Evolutionary conservation across 768 basidiomycete species (phyloP), one percentile per base, ranked within the genome.

Genomic region (Rhizopogon sp.): DNA sequence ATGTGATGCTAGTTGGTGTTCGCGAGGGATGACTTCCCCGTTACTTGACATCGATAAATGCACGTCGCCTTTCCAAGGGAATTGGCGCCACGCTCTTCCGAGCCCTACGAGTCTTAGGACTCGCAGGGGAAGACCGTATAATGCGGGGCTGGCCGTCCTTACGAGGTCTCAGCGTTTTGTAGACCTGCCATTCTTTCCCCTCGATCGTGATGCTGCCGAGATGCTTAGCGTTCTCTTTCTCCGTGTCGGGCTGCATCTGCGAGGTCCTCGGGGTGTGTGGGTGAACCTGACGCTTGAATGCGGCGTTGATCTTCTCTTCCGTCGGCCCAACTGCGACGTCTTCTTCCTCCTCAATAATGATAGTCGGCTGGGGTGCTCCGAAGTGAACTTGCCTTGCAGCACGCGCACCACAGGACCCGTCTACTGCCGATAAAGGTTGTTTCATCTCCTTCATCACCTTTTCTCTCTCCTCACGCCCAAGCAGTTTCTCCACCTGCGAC

Each of bases 401-500:
- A 39, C 29, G 22, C 39, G 8, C 20, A 22, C 20, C 17, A 60
- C 60, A 9, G 22, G 55, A 3, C 56, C 53, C 53, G 58, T 62
- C 57, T 58, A 16, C 47, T 54, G 8, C 54, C 61, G 11, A 60
- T 57, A 50, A 50, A 50, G 0, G 6, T 0, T 0, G 10, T 20
- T 33, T 41, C 44, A 7, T 58, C 56, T 56, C 57, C 57, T 50
- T 60, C 56, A 3, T 61, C 11, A 59, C 33, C 44, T 57, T 6
- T 45, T 50, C 41, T 65, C 55, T 39, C 25, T 49, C 43, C 22
- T 47, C 35, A 11, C 28, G 5, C 3, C 45, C 55, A 5, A 53
- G 45, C 25, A 66, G 17, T 4, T 16, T 49, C 11, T 64, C 63
- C 0, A 70, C 61, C 22, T 70, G 70, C 3, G 57, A 52, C 35